These are phyloP conservation scores for Coemansia reversa DNA, from an alignment of 192 early-diverging fungal species.

Conservation along the genomic window DNA sequence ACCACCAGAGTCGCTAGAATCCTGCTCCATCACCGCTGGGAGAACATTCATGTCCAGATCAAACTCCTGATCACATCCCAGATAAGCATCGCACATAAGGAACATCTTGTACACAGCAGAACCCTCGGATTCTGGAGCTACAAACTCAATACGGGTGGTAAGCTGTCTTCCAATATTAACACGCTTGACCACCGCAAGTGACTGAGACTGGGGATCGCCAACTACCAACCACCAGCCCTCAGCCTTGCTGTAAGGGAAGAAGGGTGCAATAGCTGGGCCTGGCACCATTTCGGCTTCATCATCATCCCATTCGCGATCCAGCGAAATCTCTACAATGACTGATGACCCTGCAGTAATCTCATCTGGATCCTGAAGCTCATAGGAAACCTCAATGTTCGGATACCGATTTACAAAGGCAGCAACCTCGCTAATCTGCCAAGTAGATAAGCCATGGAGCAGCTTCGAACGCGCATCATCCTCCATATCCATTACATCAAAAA, in stretches of 20 bases:
- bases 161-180: constrained; percentile 64
- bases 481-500: constrained; percentile 94
- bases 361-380: constrained; percentile 65
- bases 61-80: constrained; percentile 96
- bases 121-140: constrained; percentile 68
- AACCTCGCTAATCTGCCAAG: constrained; percentile 64
- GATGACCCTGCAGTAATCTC: constrained; percentile 62
- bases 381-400: constrained; percentile 85
- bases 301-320: constrained; percentile 86
- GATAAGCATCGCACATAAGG: constrained; percentile 91
- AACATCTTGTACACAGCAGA: constrained; percentile 71
- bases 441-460: constrained; percentile 62
- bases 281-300: constrained; percentile 64
- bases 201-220: constrained; percentile 73
- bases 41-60: constrained; percentile 63
- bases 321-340: constrained; percentile 64
- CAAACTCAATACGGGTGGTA: constrained; percentile 78
- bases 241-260: constrained; percentile 83
- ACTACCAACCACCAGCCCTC: constrained; percentile 99
- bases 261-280: constrained; percentile 88
- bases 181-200: constrained; percentile 88
- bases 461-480: constrained; percentile 79
- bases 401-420: constrained; percentile 88
- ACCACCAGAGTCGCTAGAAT: constrained; percentile 55
- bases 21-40: constrained; percentile 24